Percentiles rank a stretch among this genome's conserved stretches.
Evolutionary conservation across 306 rosid species (phyloP).

Genomic region (Inga oerstediana): DNA sequence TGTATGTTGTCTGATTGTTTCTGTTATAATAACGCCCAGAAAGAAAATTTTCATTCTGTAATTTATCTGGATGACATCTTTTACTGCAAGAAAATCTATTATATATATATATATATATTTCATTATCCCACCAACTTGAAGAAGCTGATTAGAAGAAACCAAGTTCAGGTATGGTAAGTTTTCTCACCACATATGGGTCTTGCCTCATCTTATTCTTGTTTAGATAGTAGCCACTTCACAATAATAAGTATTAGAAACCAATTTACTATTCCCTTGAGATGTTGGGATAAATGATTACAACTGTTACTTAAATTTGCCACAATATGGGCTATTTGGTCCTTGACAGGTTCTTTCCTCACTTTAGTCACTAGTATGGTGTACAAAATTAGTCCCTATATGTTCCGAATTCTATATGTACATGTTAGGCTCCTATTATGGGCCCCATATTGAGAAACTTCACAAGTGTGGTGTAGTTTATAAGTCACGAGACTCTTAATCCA

Average conservation of each 20-base stretch:
- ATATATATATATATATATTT: background rate
- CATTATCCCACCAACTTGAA: conserved; percentile 9
- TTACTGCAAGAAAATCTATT: conserved; percentile 35
- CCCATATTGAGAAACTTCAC: too few relatives aligned
- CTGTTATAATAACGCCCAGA: background rate
- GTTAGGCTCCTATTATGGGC: background rate
- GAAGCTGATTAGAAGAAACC: background rate
- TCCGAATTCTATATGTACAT: background rate
- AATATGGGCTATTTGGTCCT: background rate
- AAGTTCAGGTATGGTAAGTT: background rate
- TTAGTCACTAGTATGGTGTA: background rate
- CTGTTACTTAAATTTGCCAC: background rate
- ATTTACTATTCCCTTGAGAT: background rate
- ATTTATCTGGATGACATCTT: conserved; percentile 29
- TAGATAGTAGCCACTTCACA: background rate
- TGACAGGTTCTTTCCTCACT: background rate
- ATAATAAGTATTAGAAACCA: background rate
- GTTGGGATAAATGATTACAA: too few relatives aligned
- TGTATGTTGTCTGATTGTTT: background rate
- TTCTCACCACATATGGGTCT: background rate
- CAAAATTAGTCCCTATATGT: background rate
- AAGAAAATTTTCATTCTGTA: conserved; percentile 4
- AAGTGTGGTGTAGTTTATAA: too few relatives aligned
- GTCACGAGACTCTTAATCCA: too few relatives aligned
- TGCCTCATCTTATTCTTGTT: background rate